Evolutionary conservation across 345 rosid genomes (phyloP).

Genomic region (Psidium friedrichsthalianum): DNA sequence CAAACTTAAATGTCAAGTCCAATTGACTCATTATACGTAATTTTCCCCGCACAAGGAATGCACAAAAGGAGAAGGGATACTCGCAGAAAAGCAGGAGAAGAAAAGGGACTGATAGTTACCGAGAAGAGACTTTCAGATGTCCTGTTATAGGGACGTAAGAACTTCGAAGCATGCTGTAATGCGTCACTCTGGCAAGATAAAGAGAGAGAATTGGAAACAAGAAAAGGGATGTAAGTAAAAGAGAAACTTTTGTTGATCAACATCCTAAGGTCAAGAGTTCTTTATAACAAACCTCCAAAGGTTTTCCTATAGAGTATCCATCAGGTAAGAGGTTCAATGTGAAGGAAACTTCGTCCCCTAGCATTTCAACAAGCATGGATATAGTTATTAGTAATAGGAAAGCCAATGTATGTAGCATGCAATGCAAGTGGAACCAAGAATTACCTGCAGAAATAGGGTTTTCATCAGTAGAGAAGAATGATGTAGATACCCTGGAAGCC

Average conservation of each 20-base stretch:
- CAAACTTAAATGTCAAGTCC: not conserved
- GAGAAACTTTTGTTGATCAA: not conserved
- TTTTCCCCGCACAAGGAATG: not conserved
- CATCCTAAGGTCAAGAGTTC: not conserved
- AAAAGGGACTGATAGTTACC: slow-evolving; percentile 27
- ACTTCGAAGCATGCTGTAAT: slow-evolving; percentile 46
- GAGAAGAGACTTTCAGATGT: slow-evolving; percentile 76
- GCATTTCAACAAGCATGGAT: slow-evolving; percentile 9
- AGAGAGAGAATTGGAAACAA: not conserved
- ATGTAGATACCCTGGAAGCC: not conserved
- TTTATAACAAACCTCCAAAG: slow-evolving; percentile 52
- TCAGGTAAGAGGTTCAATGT: slow-evolving; percentile 56
- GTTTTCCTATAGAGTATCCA: slow-evolving; percentile 74
- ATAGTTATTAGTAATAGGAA: not conserved
- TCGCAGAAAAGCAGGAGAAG: not conserved
- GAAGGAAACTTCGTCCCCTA: slow-evolving; percentile 76
- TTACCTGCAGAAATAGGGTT: not conserved
- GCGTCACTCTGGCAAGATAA: slow-evolving; percentile 32
- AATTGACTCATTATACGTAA: not conserved
- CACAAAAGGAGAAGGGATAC: not conserved
- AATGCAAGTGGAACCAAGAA: not conserved
- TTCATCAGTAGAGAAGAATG: not conserved
- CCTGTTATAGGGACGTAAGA: slow-evolving; percentile 73
- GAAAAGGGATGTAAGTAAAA: not conserved
- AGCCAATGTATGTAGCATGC: not conserved